Base-by-base conservation (phyloP, 106 monocot species). In the Dendrobium catenatum region DNA sequence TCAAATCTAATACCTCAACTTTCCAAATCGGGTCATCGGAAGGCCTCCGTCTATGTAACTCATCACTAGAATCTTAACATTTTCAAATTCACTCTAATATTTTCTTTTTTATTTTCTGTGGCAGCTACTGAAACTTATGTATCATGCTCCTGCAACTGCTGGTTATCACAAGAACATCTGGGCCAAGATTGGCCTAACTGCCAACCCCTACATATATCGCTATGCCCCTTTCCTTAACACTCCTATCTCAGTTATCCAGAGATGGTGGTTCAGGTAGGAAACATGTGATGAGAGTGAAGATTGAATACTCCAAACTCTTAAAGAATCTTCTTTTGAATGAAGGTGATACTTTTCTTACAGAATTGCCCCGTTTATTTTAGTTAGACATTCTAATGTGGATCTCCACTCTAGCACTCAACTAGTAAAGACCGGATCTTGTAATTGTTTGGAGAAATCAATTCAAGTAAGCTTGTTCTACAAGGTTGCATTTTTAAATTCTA, bases 81-180 rank as follows among this genome's bases (percentile, higher is more conserved):
- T 40, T 27, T 72, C 72, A 72, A 37, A 15, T 29, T 72, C 27
- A 33, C 11, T 72, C 5, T 73, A 4, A 11, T 74, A 7, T 42
- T 78, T 51, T 48, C 10, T 10, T 67, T 42, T 42, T 18, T n/a
- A 61, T 84, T 5, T 84, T 67, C 13, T 80, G 51, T 58, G 73
- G 78, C 95, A 95, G 95, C 73, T 93, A 33, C 77, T 95, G 87
- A 95, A 95, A 84, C 90, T 95, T 40, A 95, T 95, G 95, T 95
- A 93, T 61, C 90, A 90, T 87, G 85, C 90, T 80, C 95, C 92
- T 42, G 90, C 82, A 41, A 90, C 87, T 33, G 89, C 87, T 4
- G 74, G 79, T 19, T 89, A 89, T 79, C 95, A 95, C 79, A 83
- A 79, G 80, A 90, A 79, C 29, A 81, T 88, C 9, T 95, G 95